Evolutionary conservation across 805 yeast genomes (phyloP).

Genomic region (Cyberlindnera subsufficiens): DNA sequence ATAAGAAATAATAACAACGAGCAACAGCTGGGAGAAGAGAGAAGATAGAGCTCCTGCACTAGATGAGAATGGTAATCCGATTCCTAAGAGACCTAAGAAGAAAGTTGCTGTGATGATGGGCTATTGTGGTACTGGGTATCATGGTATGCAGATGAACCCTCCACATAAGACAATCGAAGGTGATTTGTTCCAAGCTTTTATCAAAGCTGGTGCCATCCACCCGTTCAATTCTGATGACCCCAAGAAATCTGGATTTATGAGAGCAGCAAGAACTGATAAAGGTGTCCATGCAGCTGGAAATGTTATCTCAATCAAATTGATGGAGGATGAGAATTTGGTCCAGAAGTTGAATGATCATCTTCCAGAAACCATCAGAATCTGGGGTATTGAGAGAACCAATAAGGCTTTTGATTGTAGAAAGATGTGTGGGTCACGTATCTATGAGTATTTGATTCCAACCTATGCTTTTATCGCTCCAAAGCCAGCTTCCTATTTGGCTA

Average conservation of each 20-base stretch:
- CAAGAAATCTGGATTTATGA: constrained; percentile 80
- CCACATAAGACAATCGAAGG: constrained; percentile 88
- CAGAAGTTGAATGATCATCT: constrained; percentile 65
- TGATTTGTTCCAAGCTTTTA: constrained; percentile 76
- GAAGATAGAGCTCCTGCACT: constrained; percentile 24
- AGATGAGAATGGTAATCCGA: constrained; percentile 60
- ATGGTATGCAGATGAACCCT: constrained; percentile 93
- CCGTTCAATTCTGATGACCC: constrained; percentile 83
- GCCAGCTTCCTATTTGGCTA: constrained; percentile 61
- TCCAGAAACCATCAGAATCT: constrained; percentile 84
- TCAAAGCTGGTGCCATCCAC: constrained; percentile 84
- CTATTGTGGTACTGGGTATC: constrained; percentile 94
- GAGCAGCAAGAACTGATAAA: constrained; percentile 87
- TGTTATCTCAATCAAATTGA: constrained; percentile 74
- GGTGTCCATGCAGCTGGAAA: constrained; percentile 98
- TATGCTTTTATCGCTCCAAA: constrained; percentile 89
- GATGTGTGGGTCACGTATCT: constrained; percentile 92
- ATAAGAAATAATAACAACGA: constrained; percentile 5
- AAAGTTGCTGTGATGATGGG: constrained; percentile 90
- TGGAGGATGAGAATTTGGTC: constrained; percentile 68
- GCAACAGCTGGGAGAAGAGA: constrained; percentile 14
- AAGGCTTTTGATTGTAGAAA: constrained; percentile 92
- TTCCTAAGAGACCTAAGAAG: constrained; percentile 71
- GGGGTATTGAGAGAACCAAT: constrained; percentile 90
- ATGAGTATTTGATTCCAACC: constrained; percentile 90